Evolutionary conservation across 257 asterid genomes (phyloP).

Genomic region (Penstemon eatonii): DNA sequence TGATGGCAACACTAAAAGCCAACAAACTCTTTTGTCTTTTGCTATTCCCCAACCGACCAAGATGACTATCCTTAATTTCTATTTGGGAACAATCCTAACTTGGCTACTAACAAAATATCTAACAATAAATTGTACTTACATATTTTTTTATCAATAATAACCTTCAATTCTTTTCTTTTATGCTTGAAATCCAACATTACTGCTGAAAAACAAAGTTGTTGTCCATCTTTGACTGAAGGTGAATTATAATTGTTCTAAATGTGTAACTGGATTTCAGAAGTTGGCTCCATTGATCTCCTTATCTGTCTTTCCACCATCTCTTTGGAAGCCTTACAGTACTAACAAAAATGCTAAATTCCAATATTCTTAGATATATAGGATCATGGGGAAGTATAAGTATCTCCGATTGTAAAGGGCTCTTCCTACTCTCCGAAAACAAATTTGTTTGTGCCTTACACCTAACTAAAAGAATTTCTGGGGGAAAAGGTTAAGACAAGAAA

Average conservation of each 20-base stretch:
- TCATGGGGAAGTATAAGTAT: background rate
- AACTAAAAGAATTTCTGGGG: background rate
- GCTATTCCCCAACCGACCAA: background rate
- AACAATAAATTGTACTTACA: background rate
- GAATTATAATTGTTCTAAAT: too few species aligned
- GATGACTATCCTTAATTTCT: background rate
- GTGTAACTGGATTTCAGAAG: background rate
- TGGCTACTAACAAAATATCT: background rate
- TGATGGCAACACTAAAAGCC: background rate
- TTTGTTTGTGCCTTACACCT: background rate
- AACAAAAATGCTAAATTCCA: background rate
- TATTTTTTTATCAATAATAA: background rate
- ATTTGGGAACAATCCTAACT: background rate
- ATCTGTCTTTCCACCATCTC: background rate
- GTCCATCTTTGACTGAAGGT: background rate
- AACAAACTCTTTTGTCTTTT: slow-evolving; percentile 4
- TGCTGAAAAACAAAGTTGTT: background rate
- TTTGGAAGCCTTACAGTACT: background rate
- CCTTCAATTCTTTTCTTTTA: background rate
- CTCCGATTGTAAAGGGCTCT: background rate
- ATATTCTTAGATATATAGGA: background rate
- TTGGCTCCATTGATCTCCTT: background rate
- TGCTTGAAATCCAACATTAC: background rate
- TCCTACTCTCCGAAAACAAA: background rate
- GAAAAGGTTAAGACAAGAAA: background rate